Conservation (phyloP, 352 stramenopile species). For the Phytophthora lateralis region DNA sequence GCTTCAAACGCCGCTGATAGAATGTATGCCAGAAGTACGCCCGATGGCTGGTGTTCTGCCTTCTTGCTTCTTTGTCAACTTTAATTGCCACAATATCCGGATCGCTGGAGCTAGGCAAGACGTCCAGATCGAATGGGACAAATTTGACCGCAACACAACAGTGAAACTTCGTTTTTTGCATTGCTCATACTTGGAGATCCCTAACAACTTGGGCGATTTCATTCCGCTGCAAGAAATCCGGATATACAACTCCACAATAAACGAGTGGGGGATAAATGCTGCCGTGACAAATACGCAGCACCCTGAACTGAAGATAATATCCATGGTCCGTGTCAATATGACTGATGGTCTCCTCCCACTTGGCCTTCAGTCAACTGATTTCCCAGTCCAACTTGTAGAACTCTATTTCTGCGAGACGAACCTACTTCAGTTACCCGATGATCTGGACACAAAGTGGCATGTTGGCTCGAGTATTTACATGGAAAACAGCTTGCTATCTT, state of each 20-base stretch:
- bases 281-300: slow-evolving; percentile 36
- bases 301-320: slow-evolving; percentile 34
- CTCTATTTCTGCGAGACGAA: slow-evolving; percentile 45
- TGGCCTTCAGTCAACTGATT: slow-evolving; percentile 39
- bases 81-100: slow-evolving; percentile 33
- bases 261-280: slow-evolving; percentile 27
- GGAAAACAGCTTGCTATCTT: slow-evolving; percentile 19
- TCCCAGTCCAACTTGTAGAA: slow-evolving; percentile 32
- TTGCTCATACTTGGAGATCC: slow-evolving; percentile 39
- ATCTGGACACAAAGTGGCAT: slow-evolving; percentile 45
- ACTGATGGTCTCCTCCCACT: slow-evolving; percentile 30
- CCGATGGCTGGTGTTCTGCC: slow-evolving; percentile 34
- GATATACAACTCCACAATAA: slow-evolving; percentile 49
- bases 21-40: slow-evolving; percentile 26
- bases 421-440: slow-evolving; percentile 33
- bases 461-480: slow-evolving; percentile 7
- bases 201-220: slow-evolving; percentile 35
- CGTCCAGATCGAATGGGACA: slow-evolving; percentile 9
- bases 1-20: neutral
- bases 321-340: slow-evolving; percentile 36
- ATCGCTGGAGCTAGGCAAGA: slow-evolving; percentile 11
- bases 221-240: slow-evolving; percentile 27
- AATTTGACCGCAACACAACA: slow-evolving; percentile 30
- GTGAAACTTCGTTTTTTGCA: slow-evolving; percentile 32
- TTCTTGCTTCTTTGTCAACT: slow-evolving; percentile 38